Evolutionary conservation across 129 eudicot species (phyloP), one percentile per base, ranked within the genome.

Genomic region (Helianthus tuberosus): DNA sequence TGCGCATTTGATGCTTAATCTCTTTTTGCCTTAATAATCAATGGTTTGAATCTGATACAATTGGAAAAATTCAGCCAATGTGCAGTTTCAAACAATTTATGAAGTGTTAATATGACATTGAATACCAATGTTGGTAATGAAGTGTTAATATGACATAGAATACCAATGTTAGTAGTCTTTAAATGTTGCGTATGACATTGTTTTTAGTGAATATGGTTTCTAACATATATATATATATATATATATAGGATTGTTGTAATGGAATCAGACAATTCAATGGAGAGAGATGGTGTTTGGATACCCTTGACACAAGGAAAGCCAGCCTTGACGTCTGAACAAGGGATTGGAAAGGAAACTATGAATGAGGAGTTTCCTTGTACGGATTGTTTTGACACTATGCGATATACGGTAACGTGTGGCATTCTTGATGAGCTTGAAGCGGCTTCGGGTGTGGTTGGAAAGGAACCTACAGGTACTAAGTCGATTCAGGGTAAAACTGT

Each of bases 261-360:
- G 84, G 81, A 55, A 65, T 59, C 75, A 55, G 75, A 71, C 39
- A 69, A 46, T 80, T 72, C 32, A 25, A 78, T 78, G 82, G 82
- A 53, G 66, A 65, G 68, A 73, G 79, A 67, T 16, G 67, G 73
- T 72, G 48, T 17, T 16, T 75, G 78, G 79, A 79, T 51, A 13
- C 89, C 86, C 6, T 7, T 52, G 36, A 85, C 86, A 20, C 89
- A 84, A 0, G 74, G 44, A 82, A 82, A 81, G 38, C 68, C 66
- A 16, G 14, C 63, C 39, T 80, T 51, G 46, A 39, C 27, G 74
- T 59, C 51, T 66, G 69, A 57, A 48, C 64, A 61, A 49, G 75
- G 66, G 75, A 49, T 50, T 5, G 50, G 47, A 62, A 69, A 59
- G 58, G 66, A 49, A 75, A 73, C 29, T 66, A 13, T 2, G 29